These are phyloP conservation scores for Pholiota adiposa DNA, from an alignment of 1,284 basidiomycete genomes.

Conservation along the genomic window DNA sequence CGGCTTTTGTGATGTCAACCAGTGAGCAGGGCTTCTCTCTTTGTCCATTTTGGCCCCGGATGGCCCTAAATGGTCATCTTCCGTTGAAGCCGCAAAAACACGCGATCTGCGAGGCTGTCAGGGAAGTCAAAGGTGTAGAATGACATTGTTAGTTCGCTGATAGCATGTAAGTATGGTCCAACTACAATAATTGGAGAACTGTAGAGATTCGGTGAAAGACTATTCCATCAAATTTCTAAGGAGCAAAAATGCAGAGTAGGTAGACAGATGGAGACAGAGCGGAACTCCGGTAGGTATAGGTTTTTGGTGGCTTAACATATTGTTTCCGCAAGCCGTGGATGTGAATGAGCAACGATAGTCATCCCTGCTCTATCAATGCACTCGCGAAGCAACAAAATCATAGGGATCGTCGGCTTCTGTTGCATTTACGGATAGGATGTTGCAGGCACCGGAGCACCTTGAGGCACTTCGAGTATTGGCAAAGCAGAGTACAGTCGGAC, in stretches of 20 bases:
- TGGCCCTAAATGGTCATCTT: not conserved
- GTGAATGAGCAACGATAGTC: not conserved
- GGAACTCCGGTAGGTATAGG: not conserved
- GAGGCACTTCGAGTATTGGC: not conserved
- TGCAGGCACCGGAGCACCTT: not conserved
- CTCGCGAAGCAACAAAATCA: not conserved
- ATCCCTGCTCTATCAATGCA: not conserved
- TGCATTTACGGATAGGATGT: not conserved
- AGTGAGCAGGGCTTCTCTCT: not conserved
- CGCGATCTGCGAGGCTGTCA: not conserved
- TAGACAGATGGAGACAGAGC: not conserved
- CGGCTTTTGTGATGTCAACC: not conserved
- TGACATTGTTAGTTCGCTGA: not conserved
- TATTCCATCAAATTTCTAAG: not conserved
- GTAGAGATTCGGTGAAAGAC: no score
- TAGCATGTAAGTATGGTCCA: not conserved
- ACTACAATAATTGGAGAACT: no score
- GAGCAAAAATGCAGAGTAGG: not conserved
- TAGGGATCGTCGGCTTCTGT: not conserved
- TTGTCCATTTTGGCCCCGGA: no score
- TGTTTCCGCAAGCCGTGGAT: not conserved
- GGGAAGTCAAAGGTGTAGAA: not conserved
- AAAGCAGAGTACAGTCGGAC: conserved; percentile 15
- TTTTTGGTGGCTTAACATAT: not conserved
- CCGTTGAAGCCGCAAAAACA: not conserved